Evolutionary conservation across 805 yeast genomes (phyloP), one percentile per base, ranked within the genome.

Genomic region (Myxozyma neglecta): DNA sequence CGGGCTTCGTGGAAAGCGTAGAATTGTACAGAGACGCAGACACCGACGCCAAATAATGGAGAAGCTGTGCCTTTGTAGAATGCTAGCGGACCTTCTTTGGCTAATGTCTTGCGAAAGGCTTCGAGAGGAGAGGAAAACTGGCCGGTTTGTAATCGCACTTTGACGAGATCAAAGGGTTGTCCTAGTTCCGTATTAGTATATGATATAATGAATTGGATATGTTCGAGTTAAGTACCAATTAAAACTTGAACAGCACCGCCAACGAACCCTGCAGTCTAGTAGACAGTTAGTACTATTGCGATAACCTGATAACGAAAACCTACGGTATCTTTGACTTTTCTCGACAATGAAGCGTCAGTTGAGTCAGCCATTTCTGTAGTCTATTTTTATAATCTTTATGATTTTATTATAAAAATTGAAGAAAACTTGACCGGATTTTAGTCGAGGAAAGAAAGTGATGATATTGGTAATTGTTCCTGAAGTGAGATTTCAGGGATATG

Each of bases 1-100:
- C 94, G 92, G 96, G 93, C 90, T 70, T 81, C 88, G 74, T 94
- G 98, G 72, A 92, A 93, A 45, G 91, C 97, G 53, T 97, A 93
- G 72, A 94, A 94, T 76, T 94, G 99, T 44, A 93, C 89, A 10
- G 97, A 89, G 13, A 94, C 72, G 36, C 70, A 69, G 44, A 61
- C 70, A 13, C 71, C 71, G 37, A 69, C 70, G 29, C 99, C 99
- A 37, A 94, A 73, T 68, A 94, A 79, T 11, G 99, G 99, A 0
- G 97, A 91, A 67, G 90, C 72, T 0, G 97, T 92, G 47, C 99
- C 99, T 74, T 96, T 86, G 75, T 94, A 96, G 71, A 94, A 90
- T 0, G 96, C 99, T 32, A 77, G 64, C 5, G 86, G 81, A 1
- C 99, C 99, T 75, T 94, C 99, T 61, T 89, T 85, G 43, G 81